Conservation (phyloP, 176 grass and related monocot species). For the Rhynchospora tenuis region DNA sequence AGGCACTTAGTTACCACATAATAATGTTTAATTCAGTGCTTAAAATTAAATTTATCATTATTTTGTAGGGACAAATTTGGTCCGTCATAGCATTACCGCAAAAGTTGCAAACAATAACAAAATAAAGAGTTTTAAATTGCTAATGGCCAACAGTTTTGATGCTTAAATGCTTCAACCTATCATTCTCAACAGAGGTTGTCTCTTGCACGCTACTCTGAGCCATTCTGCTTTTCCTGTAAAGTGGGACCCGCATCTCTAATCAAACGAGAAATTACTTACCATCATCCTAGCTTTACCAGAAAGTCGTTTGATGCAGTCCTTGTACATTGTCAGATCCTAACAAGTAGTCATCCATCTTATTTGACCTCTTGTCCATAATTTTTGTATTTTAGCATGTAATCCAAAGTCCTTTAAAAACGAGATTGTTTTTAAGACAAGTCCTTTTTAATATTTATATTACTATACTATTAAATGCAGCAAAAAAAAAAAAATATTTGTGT, state of each 20-base stretch:
- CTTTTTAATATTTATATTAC: background rate
- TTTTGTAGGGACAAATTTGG: background rate
- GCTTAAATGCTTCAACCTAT: slow-evolving; percentile 34
- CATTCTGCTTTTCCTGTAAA: background rate
- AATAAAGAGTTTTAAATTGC: slow-evolving; percentile 6
- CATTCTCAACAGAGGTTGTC: slow-evolving; percentile 35
- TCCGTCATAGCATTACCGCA: background rate
- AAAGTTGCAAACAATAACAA: background rate
- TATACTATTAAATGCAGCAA: background rate
- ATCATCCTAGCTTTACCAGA: background rate
- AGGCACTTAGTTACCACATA: background rate
- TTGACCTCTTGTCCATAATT: background rate
- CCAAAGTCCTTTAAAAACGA: no score
- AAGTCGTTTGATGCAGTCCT: background rate
- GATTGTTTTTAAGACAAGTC: background rate
- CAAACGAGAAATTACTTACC: background rate
- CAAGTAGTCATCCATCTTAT: no score
- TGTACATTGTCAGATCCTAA: background rate
- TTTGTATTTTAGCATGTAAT: background rate
- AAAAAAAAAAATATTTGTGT: background rate
- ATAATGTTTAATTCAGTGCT: background rate
- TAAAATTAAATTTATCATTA: background rate
- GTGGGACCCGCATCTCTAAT: background rate
- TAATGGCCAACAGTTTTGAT: slow-evolving; percentile 18
- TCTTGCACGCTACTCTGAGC: slow-evolving; percentile 32